Percentiles rank a stretch among this genome's conserved stretches.
Conservation (phyloP, 495 filamentous ascomycete genomes). For the Daldinia decipiens region DNA sequence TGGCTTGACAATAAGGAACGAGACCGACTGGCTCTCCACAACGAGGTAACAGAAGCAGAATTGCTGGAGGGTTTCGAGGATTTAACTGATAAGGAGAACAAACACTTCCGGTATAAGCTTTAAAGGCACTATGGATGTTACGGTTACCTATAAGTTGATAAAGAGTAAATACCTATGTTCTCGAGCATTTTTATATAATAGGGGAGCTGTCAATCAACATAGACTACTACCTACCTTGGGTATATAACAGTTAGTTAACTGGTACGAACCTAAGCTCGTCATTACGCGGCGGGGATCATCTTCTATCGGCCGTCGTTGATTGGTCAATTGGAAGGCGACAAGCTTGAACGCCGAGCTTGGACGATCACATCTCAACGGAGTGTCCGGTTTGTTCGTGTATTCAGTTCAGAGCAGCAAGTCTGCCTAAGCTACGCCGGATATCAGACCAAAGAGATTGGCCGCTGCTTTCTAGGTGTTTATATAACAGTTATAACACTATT, state of each 20-base stretch:
- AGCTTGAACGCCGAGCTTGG: background rate
- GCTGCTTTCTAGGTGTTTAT: background rate
- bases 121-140: background rate
- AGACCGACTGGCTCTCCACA: conserved; percentile 23
- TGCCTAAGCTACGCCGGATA: background rate
- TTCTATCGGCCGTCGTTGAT: background rate
- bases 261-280: background rate
- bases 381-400: no score
- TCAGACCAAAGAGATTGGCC: no score
- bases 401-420: background rate
- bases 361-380: background rate
- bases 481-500: background rate
- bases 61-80: conserved; percentile 47
- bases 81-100: conserved; percentile 51
- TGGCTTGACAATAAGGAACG: conserved; percentile 37
- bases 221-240: no score
- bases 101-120: conserved; percentile 47
- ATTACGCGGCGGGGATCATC: background rate
- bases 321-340: background rate
- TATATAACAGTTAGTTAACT: no score
- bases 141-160: background rate
- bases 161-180: background rate
- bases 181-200: no score
- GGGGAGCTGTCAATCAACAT: no score
- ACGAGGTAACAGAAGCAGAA: conserved; percentile 31